Evolutionary conservation across 176 grass and related monocot species (phyloP).

Genomic region (Panicum miliaceum): DNA sequence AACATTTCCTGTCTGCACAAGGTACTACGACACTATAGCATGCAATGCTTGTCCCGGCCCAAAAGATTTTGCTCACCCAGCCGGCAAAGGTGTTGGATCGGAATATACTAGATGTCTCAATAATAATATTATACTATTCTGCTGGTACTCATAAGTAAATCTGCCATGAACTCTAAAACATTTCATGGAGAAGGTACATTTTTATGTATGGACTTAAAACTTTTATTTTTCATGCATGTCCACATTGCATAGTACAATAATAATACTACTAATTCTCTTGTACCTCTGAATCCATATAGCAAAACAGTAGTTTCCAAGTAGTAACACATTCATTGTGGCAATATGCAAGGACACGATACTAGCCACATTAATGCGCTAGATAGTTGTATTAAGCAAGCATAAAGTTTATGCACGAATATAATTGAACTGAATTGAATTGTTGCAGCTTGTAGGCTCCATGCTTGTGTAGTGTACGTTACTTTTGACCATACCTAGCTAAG

Average conservation of each 20-base stretch:
- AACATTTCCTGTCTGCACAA: conserved; percentile 34
- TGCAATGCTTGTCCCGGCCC: conserved; percentile 10
- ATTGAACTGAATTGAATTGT: not conserved
- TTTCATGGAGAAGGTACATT: not conserved
- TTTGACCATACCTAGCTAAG: conserved; percentile 33
- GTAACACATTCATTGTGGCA: not conserved
- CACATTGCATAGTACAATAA: too few species aligned
- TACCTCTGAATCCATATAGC: not conserved
- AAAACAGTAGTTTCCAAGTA: not conserved
- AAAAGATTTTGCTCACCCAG: conserved; percentile 1
- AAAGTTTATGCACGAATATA: not conserved
- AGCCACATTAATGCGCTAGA: not conserved
- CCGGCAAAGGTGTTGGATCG: conserved; percentile 3
- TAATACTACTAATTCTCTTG: not conserved
- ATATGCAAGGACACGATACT: not conserved
- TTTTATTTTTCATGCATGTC: not conserved
- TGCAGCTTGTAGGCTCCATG: conserved; percentile 30
- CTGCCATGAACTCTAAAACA: too few species aligned
- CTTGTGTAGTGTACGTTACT: conserved; percentile 14
- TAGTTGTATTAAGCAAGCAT: conserved; percentile 2
- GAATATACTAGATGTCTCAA: not conserved
- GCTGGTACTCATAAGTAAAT: not conserved
- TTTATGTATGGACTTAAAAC: not conserved
- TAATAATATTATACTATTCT: not conserved
- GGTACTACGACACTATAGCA: not conserved